Conservation (phyloP, 2,329 filamentous ascomycete species). For the Alternaria sp. region DNA sequence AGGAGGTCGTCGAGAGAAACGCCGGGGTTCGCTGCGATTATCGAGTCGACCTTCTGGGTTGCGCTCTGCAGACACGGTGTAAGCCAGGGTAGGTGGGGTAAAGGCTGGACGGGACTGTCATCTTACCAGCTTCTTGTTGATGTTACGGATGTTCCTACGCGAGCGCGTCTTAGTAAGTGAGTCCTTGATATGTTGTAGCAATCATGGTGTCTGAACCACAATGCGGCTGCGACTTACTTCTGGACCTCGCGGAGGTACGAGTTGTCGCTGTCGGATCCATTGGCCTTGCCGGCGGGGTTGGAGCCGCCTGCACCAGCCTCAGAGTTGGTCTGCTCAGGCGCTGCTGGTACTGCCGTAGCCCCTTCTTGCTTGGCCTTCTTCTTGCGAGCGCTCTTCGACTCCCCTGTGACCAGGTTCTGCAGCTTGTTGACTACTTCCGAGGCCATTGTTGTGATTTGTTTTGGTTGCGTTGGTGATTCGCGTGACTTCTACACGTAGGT, state of each 20-base stretch:
- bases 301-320: slow-evolving; percentile 43
- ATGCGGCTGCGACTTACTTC: slow-evolving; percentile 70
- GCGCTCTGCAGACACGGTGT: slow-evolving; percentile 62
- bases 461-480: slow-evolving; percentile 15
- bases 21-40: slow-evolving; percentile 74
- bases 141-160: slow-evolving; percentile 83
- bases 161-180: slow-evolving; percentile 25
- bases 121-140: slow-evolving; percentile 93
- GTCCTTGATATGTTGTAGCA: background rate
- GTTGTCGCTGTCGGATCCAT: slow-evolving; percentile 74
- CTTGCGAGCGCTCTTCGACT: slow-evolving; percentile 63
- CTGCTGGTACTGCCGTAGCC: slow-evolving; percentile 55
- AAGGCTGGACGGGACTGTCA: background rate
- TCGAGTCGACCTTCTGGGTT: slow-evolving; percentile 74
- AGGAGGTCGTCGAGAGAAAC: slow-evolving; percentile 79
- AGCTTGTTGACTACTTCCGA: slow-evolving; percentile 72
- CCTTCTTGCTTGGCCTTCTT: slow-evolving; percentile 59
- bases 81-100: slow-evolving; percentile 26
- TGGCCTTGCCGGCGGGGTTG: slow-evolving; percentile 54
- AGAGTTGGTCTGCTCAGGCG: slow-evolving; percentile 47
- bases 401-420: slow-evolving; percentile 65
- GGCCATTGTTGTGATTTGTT: slow-evolving; percentile 37
- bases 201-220: background rate
- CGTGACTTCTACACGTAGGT: slow-evolving; percentile 25
- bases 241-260: slow-evolving; percentile 87